Base-by-base conservation (phyloP, 345 rosid genomes). In the Citrus hindsii region DNA sequence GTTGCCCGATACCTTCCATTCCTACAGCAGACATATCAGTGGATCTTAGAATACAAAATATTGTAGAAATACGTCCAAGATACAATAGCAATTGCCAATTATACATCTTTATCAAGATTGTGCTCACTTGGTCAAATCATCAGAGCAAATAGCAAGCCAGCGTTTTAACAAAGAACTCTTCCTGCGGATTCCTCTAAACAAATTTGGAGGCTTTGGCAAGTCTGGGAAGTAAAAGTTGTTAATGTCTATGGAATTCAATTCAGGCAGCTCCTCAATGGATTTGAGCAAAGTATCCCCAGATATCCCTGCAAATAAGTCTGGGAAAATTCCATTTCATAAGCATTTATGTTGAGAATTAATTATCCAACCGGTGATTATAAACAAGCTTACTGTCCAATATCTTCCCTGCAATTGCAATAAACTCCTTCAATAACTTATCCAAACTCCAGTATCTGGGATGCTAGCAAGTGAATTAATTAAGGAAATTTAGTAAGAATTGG, bases 131-230 rank as follows among this genome's bases (percentile, higher is more conserved):
- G 92, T 88, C 84, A 88, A 84, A 81, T 93, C 97, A 82, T 95
- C 98, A 27, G 94, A 90, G 88, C 92, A 92, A 69, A 95, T 92
- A 77, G 88, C 88, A 77, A 95, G 92, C 98, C 98, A 95, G 28
- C 94, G 93, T 83, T 87, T 87, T 69, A 95, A 74, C 14, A 93
- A 88, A 77, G 88, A 81, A 66, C 77, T 88, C 85, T 90, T 95
- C 79, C 84, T 85, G 58, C 88, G 89, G 65, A 95, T 95, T 77
- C 98, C 98, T 86, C 95, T 90, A 74, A 95, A 95, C 74, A 85
- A 83, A 78, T 89, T 85, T 71, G 95, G 95, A 83, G 92, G 93
- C 80, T 88, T 90, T 67, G 98, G 97, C 86, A 95, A 81, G 82
- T 91, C 69, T 19, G 94, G 95, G 79, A 92, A 93, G 87, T 84